Evolutionary conservation across 768 basidiomycete genomes (phyloP), one percentile per base, ranked within the genome.

Genomic region (Boletellus ananas): DNA sequence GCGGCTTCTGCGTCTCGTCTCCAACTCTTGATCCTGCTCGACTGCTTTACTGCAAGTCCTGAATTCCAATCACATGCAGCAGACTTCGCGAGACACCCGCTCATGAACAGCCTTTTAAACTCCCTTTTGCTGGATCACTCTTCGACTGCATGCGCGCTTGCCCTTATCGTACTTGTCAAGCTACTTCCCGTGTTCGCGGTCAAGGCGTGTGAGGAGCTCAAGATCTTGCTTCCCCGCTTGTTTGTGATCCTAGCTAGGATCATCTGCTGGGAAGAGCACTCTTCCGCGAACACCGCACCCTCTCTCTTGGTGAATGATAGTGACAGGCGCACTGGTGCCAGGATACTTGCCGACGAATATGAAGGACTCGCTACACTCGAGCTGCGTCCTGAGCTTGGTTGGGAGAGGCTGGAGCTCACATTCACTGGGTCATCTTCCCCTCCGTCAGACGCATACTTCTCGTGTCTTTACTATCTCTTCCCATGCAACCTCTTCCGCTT

Each of bases 401-500:
- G 90, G 90, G 69, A 80, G 53, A 78, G 81, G 33, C 73, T 90
- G 23, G 82, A 87, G 43, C 72, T 74, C 58, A 74, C 80, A 1
- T 82, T 87, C 62, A 72, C 77, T 10, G 73, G 73, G 1, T 76
- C 80, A 13, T 67, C 72, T 25, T 70, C 79, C 2, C 87, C 89
- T 16, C 78, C 81, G 4, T 76, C 82, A 14, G 76, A 81, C 17
- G 76, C 72, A 38, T 89, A 80, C 60, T 93, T 93, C 70, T 84
- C 85, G 2, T 77, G 78, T 39, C 73, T 96, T 53, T 95, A 94
- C 70, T 94, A 91, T 59, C 80, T 94, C 42, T 96, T 90, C 72
- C 94, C 94, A 1, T 88, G 85, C 69, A 96, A 94, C 70, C 75
- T 89, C 36, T 72, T 95, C 50, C 79, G 78, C 47, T 96, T 96